A percentile compares a stretch with the other conserved stretches of the same genome.
Evolutionary conservation across 2,329 filamentous ascomycete genomes (phyloP).

Genomic region (Alternaria alternata): DNA sequence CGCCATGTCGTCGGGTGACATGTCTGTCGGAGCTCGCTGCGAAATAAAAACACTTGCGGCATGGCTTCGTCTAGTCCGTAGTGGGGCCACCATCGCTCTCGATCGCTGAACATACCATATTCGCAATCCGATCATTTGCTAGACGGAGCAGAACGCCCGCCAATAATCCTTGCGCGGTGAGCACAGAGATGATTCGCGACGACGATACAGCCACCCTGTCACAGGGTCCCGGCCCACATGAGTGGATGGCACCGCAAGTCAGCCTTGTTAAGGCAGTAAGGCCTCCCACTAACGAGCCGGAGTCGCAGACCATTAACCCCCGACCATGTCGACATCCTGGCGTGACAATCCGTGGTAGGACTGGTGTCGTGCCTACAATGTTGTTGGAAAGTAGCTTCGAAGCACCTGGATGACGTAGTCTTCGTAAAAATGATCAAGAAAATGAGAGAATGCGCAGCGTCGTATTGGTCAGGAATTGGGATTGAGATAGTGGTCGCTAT

Average conservation of each 20-base stretch:
- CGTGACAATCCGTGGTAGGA: constrained; percentile 27
- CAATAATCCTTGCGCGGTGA: constrained; percentile 8
- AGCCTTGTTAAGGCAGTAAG: constrained; percentile 45
- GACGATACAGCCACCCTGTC: constrained; percentile 7
- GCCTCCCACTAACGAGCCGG: constrained; percentile 44
- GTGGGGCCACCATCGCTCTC: constrained; percentile 14
- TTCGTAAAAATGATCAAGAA: not conserved
- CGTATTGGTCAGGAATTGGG: not conserved
- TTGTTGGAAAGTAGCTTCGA: not conserved
- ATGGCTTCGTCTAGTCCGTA: not conserved
- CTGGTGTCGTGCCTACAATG: constrained; percentile 14
- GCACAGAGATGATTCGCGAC: constrained; percentile 10
- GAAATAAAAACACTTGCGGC: constrained; percentile 2
- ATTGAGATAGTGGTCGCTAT: constrained; percentile 11
- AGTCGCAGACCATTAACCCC: constrained; percentile 36
- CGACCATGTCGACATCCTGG: constrained; percentile 27
- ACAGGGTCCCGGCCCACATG: constrained; percentile 13
- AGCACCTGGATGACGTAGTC: not conserved
- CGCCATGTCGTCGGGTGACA: constrained; percentile 11
- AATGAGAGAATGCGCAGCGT: not conserved
- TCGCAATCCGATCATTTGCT: constrained; percentile 6
- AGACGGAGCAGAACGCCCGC: constrained; percentile 13
- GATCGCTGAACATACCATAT: constrained; percentile 20
- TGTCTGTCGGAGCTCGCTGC: constrained; percentile 1
- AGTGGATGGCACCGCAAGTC: constrained; percentile 33